Evolutionary conservation across 169 alveolate genomes (phyloP), one percentile per base, ranked within the genome.

Genomic region (Eimeria maxima): DNA sequence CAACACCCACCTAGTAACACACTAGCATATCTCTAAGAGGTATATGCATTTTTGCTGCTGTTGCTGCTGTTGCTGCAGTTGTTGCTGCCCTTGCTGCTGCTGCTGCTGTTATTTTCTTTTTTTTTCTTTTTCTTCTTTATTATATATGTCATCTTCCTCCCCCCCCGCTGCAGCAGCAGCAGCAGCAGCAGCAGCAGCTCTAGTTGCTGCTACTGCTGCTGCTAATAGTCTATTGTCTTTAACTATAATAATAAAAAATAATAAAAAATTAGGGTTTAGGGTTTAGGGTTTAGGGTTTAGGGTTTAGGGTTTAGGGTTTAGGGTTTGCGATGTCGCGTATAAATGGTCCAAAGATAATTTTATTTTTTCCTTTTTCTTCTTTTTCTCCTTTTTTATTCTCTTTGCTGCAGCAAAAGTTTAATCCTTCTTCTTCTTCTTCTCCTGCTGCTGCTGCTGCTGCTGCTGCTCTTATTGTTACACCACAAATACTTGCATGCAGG

Each of bases 251-350:
- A 50, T 50, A 50, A 50, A 50, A 50, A 11, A 11, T 7, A 11
- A 50, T 11, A 50, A 50, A 50, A 50, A 50, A 50, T 7, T 5
- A 50, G n/a, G 24, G 24, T 57, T 3, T 18, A 57, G 11, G 57
- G 57, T 24, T 3, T 8, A n/a, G 80, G 80, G 45, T 69, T 16
- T 69, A 69, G 80, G 80, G 80, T 69, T 69, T 69, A 69, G 80
- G 80, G 80, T 69, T 69, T 69, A 69, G 80, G 80, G 80, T 69
- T 33, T n/a, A 69, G 80, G 80, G 80, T 69, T 69, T 69, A 69
- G 80, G 80, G 80, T 69, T 10, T 69, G 44, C 44, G 3, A 5
- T 69, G 16, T 14, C 7, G 67, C 4, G 67, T 57, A 3, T 57
- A 57, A 13, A 14, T 5, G 67, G 67, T 14, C 5, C 24, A 14